Percentiles rank a stretch among this genome's conserved stretches.
These are phyloP conservation scores for Phialophora macrospora DNA, from an alignment of 2,329 filamentous ascomycete species.

Conservation along the genomic window DNA sequence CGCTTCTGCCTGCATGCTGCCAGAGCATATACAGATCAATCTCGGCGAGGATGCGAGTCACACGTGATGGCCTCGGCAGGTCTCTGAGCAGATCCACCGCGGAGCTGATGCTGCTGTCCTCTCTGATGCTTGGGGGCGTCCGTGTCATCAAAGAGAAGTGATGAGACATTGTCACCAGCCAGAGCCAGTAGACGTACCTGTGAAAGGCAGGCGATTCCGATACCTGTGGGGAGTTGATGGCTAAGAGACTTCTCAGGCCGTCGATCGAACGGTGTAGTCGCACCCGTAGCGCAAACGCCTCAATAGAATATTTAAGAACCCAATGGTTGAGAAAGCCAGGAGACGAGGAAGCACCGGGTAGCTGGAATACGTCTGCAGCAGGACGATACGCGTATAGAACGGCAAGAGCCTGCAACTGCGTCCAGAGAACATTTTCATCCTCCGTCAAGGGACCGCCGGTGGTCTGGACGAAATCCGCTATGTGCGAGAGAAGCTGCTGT, in stretches of 20 bases:
- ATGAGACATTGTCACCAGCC: conserved; percentile 25
- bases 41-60: conserved; percentile 23
- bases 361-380: conserved; percentile 14
- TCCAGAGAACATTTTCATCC: conserved; percentile 17
- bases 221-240: not conserved
- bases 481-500: conserved; percentile 60
- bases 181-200: conserved; percentile 24
- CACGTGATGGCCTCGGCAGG: conserved; percentile 11
- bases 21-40: conserved; percentile 25
- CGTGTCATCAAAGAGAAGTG: conserved; percentile 27
- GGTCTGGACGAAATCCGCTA: conserved; percentile 83
- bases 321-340: conserved; percentile 18
- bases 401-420: conserved; percentile 21
- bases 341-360: conserved; percentile 1
- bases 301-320: conserved; percentile 20
- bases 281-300: conserved; percentile 18
- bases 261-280: conserved; percentile 24
- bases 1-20: conserved; percentile 21
- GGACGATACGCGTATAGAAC: conserved; percentile 24
- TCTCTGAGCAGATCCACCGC: conserved; percentile 19
- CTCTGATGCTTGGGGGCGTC: conserved; percentile 17
- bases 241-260: not conserved
- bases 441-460: conserved; percentile 63
- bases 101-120: conserved; percentile 20
- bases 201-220: conserved; percentile 13